A percentile compares a stretch with the other conserved stretches of the same genome.
These are phyloP conservation scores for Tricladium varicosporioides DNA, from an alignment of 2,329 filamentous ascomycete species.

Conservation along the genomic window DNA sequence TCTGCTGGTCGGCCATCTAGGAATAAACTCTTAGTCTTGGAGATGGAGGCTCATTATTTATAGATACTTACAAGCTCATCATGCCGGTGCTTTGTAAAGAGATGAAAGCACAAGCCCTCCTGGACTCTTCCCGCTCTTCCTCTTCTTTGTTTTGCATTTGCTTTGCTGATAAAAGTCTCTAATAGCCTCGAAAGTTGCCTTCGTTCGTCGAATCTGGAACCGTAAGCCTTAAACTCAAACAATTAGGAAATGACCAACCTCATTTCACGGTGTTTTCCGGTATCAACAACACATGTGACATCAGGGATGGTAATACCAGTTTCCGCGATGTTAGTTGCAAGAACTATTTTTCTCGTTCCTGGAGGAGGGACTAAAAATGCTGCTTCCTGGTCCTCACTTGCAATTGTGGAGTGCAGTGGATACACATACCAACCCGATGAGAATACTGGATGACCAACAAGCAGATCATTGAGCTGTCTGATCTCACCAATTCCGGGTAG, in stretches of 20 bases:
- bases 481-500: conserved; percentile 94
- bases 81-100: conserved; percentile 88
- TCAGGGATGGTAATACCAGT: conserved; percentile 98
- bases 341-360: conserved; percentile 85
- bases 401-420: conserved; percentile 89
- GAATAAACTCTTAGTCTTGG: conserved; percentile 2
- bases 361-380: conserved; percentile 83
- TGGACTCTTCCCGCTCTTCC: conserved; percentile 95
- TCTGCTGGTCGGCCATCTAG: conserved; percentile 83
- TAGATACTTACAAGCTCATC: conserved; percentile 54
- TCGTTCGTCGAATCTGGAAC: conserved; percentile 72
- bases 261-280: conserved; percentile 97
- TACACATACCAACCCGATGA: conserved; percentile 78
- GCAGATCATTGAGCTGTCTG: conserved; percentile 79
- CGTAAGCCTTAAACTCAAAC: too few species aligned
- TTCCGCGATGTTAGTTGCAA: conserved; percentile 97
- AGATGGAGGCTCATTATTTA: neutral
- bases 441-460: conserved; percentile 76
- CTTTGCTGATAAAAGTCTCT: conserved; percentile 91
- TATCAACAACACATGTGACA: conserved; percentile 94
- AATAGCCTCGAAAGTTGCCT: conserved; percentile 86
- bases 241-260: conserved; percentile 38
- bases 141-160: conserved; percentile 92
- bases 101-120: conserved; percentile 89
- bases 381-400: conserved; percentile 92